Conservation (phyloP, 2,329 filamentous ascomycete genomes). For the Paecilomyces sp. region DNA sequence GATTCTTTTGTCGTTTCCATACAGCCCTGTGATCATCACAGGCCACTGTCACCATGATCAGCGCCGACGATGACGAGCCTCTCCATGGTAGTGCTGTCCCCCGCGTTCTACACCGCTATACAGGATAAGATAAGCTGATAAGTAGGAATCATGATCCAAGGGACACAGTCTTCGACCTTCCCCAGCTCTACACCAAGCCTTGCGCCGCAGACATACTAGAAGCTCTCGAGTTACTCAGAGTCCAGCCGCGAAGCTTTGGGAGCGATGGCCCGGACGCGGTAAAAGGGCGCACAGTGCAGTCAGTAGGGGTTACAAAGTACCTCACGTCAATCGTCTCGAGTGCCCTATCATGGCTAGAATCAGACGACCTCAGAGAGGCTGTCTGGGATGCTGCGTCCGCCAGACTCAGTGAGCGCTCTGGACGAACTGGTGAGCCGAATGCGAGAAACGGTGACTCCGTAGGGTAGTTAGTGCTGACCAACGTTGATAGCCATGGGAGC, state of each 20-base stretch:
- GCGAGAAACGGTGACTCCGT: constrained; percentile 2
- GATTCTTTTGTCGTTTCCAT: not conserved
- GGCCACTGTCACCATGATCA: constrained; percentile 23
- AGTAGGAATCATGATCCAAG: constrained; percentile 8
- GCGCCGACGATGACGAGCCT: constrained; percentile 26
- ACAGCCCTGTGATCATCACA: not conserved
- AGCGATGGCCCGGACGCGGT: constrained; percentile 17
- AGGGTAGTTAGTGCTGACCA: constrained; percentile 8
- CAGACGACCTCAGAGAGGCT: constrained; percentile 34
- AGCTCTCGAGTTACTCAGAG: constrained; percentile 59
- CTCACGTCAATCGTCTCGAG: constrained; percentile 42
- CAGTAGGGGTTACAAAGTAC: constrained; percentile 36
- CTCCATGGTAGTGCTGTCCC: constrained; percentile 26
- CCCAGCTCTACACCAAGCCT: constrained; percentile 75
- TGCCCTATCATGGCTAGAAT: constrained; percentile 37
- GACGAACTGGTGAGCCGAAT: constrained; percentile 56
- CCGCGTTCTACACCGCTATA: constrained; percentile 10
- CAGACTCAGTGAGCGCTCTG: constrained; percentile 78
- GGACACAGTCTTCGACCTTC: constrained; percentile 60
- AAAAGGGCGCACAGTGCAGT: constrained; percentile 26
- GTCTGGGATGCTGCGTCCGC: constrained; percentile 71
- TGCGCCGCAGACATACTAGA: constrained; percentile 56
- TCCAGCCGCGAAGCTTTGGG: constrained; percentile 52
- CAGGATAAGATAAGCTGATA: constrained; percentile 19
- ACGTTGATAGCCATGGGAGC: constrained; percentile 50